A percentile compares a stretch with the other conserved stretches of the same genome.
phyloP scores from a whole-genome alignment of 768 basidiomycete species.

The Termitomyces sp. region DNA sequence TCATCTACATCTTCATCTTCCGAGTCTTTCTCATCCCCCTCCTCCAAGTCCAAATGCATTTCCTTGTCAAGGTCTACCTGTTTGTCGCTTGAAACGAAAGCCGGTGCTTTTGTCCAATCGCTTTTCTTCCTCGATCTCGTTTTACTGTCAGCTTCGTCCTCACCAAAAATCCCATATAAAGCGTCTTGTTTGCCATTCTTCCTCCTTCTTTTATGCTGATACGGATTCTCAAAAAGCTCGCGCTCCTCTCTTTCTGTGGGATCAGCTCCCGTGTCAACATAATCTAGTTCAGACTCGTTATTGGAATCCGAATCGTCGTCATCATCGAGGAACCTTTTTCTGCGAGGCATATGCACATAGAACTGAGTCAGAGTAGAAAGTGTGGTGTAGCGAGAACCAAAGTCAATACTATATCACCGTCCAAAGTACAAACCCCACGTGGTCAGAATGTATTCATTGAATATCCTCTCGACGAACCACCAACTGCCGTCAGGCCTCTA shows the following conservation, averaged over 20 bases:
- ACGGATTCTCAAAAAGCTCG: constrained; percentile 72
- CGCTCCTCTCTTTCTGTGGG: constrained; percentile 70
- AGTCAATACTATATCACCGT: background rate
- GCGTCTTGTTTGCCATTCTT: constrained; percentile 67
- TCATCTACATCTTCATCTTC: constrained; percentile 32
- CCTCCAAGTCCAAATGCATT: constrained; percentile 26
- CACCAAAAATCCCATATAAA: constrained; percentile 71
- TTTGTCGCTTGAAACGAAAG: constrained; percentile 62
- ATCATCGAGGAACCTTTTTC: constrained; percentile 73
- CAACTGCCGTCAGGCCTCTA: no score
- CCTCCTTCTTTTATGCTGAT: constrained; percentile 62
- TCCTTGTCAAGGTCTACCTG: constrained; percentile 40
- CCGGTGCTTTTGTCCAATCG: constrained; percentile 75
- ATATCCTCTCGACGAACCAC: no score
- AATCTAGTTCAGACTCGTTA: constrained; percentile 46
- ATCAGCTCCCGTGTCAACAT: constrained; percentile 40
- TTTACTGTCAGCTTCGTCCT: constrained; percentile 44
- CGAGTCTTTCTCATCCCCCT: constrained; percentile 28
- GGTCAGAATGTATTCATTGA: background rate
- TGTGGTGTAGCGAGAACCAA: constrained; percentile 1
- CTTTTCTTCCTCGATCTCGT: constrained; percentile 33
- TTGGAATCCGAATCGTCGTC: constrained; percentile 66
- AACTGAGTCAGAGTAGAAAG: background rate
- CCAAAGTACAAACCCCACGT: background rate
- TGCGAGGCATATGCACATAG: constrained; percentile 52